These are phyloP conservation scores for Didymella arachidicola DNA, from an alignment of 2,329 filamentous ascomycete genomes.

Conservation along the genomic window DNA sequence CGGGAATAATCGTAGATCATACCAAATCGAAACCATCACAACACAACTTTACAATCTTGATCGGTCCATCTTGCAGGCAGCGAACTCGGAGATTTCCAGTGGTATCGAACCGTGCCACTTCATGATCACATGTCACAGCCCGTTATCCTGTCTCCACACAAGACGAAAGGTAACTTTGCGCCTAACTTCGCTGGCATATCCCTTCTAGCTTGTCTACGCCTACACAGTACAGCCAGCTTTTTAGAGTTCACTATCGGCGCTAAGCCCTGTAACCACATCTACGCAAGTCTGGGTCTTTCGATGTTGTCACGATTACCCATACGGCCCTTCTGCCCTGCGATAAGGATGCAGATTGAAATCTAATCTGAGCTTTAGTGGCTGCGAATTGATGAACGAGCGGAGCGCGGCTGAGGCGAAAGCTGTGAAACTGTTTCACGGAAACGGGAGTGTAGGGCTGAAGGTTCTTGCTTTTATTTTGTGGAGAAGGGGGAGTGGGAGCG, in stretches of 20 bases:
- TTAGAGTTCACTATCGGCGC: not conserved
- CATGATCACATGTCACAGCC: not conserved
- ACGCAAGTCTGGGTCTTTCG: not conserved
- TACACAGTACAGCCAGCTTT: not conserved
- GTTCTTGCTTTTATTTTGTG: slow-evolving; percentile 9
- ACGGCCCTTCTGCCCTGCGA: slow-evolving; percentile 6
- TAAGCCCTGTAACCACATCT: slow-evolving; percentile 1
- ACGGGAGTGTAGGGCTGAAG: slow-evolving; percentile 13
- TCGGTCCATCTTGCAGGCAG: not conserved
- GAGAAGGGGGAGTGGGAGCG: slow-evolving; percentile 2
- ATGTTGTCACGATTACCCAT: slow-evolving; percentile 2
- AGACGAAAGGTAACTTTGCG: not conserved
- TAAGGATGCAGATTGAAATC: slow-evolving; percentile 8
- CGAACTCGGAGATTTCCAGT: not conserved
- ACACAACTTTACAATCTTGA: not conserved
- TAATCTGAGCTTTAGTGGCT: slow-evolving; percentile 9
- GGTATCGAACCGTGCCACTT: not conserved
- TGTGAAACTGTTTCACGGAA: slow-evolving; percentile 12
- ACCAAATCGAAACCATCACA: not conserved
- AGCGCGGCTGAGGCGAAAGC: not conserved
- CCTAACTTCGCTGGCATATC: slow-evolving; percentile 1
- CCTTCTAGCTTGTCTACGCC: not conserved
- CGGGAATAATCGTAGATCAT: slow-evolving; percentile 3
- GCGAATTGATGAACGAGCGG: slow-evolving; percentile 11
- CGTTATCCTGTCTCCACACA: not conserved